phyloP scores from a whole-genome alignment of 2,329 filamentous ascomycete genomes.

The Alternaria brassicicola region DNA sequence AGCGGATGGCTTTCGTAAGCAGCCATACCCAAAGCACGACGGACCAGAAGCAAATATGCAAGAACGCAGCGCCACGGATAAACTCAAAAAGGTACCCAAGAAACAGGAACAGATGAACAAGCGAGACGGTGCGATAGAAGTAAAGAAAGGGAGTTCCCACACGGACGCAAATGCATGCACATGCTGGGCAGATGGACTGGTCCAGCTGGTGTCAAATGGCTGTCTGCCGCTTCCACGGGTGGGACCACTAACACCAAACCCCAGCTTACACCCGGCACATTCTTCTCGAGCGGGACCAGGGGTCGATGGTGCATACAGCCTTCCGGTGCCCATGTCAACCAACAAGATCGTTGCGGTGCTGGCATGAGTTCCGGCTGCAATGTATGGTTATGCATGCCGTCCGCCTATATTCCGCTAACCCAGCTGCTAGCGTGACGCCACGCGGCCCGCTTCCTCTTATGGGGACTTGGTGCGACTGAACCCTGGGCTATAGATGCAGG shows the following conservation, averaged over 20 bases:
- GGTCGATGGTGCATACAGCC: not conserved
- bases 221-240: constrained; percentile 3
- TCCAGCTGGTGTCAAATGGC: not conserved
- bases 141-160: constrained; percentile 3
- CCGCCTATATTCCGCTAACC: not conserved
- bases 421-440: constrained; percentile 1
- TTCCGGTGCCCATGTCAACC: not conserved
- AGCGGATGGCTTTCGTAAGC: constrained; percentile 23
- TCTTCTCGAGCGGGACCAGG: not conserved
- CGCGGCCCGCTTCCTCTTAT: constrained; percentile 11
- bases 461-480: not conserved
- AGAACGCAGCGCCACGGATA: constrained; percentile 18
- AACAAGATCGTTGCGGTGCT: constrained; percentile 1
- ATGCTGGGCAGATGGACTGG: constrained; percentile 4
- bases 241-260: not conserved
- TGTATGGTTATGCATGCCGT: constrained; percentile 1
- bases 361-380: not conserved
- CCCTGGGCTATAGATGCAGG: constrained; percentile 1
- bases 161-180: not conserved
- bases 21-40: constrained; percentile 21
- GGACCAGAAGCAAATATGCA: constrained; percentile 11
- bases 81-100: not conserved
- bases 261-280: not conserved
- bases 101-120: not conserved
- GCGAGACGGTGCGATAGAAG: constrained; percentile 7